Percentiles rank a stretch among this genome's conserved stretches.
phyloP scores from a whole-genome alignment of 805 yeast species.

The Wickerhamiella spandovensis region DNA sequence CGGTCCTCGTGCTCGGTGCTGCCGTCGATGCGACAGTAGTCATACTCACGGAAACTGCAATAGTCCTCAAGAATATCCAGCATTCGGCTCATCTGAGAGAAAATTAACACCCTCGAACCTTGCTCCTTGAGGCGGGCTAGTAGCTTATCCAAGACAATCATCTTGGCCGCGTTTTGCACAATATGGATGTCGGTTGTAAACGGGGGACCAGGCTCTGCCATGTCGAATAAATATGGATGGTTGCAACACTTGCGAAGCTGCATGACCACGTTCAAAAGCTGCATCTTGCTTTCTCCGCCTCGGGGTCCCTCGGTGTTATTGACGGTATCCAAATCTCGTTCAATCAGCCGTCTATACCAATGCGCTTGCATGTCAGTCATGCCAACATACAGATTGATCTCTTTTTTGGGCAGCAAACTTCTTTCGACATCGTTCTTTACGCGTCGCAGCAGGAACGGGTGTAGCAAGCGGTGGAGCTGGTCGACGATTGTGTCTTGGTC shows the following conservation, averaged over 20 bases:
- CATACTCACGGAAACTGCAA: constrained; percentile 69
- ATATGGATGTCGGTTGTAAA: constrained; percentile 90
- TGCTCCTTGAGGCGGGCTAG: constrained; percentile 55
- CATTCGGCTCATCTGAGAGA: constrained; percentile 86
- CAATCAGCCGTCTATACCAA: constrained; percentile 80
- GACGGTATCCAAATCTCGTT: constrained; percentile 90
- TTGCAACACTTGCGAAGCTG: constrained; percentile 93
- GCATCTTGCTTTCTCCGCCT: constrained; percentile 52
- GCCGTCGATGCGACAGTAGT: constrained; percentile 89
- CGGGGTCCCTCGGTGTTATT: constrained; percentile 47
- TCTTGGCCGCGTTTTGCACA: constrained; percentile 75
- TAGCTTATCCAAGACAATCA: constrained; percentile 78
- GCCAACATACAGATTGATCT: constrained; percentile 81
- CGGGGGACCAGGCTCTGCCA: constrained; percentile 99
- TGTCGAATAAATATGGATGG: constrained; percentile 92
- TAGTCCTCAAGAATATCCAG: constrained; percentile 87
- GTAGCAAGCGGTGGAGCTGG: constrained; percentile 72
- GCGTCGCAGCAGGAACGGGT: constrained; percentile 79
- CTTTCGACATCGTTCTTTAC: constrained; percentile 90
- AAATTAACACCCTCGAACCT: constrained; percentile 83
- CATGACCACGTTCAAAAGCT: constrained; percentile 88
- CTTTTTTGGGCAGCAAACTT: constrained; percentile 78
- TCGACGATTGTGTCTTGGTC: constrained; percentile 59
- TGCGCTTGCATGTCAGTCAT: constrained; percentile 90
- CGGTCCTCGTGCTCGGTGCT: constrained; percentile 89